Evolutionary conservation across 2,329 filamentous ascomycete genomes (phyloP).

Genomic region (Fusarium nelsonii): DNA sequence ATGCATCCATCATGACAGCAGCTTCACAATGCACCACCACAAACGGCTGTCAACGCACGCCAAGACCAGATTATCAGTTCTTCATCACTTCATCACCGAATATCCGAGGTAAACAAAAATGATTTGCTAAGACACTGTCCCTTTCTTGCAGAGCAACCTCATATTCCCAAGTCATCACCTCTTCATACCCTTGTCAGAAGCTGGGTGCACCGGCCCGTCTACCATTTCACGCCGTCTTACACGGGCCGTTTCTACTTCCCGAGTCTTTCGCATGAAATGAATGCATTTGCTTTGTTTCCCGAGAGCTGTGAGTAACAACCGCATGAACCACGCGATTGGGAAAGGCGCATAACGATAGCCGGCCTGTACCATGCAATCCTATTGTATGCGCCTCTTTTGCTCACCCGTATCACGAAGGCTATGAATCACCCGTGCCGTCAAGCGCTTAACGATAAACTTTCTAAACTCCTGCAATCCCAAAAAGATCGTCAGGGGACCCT

Average conservation of each 20-base stretch:
- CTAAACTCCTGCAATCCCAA: neutral
- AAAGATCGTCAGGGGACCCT: conserved; percentile 32
- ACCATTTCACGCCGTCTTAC: conserved; percentile 31
- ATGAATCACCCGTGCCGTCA: neutral
- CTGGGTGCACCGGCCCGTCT: conserved; percentile 41
- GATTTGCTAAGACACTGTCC: neutral
- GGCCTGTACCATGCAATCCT: neutral
- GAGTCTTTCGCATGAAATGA: conserved; percentile 12
- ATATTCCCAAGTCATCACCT: neutral
- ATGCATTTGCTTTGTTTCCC: conserved; percentile 4
- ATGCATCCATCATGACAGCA: neutral
- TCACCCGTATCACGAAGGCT: neutral
- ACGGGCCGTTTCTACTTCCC: conserved; percentile 41
- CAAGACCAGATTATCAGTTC: conserved; percentile 11
- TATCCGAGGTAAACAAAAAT: neutral
- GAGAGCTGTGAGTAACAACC: conserved; percentile 12
- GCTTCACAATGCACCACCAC: neutral
- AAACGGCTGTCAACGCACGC: conserved; percentile 4
- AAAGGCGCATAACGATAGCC: conserved; percentile 3
- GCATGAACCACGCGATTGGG: conserved; percentile 43
- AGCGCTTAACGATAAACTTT: neutral
- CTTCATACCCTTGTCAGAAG: conserved; percentile 19
- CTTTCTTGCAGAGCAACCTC: conserved; percentile 2
- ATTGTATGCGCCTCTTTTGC: neutral
- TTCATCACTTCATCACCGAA: neutral